Conservation (phyloP, 2,329 filamentous ascomycete species). For the Aspergillus sp. region DNA sequence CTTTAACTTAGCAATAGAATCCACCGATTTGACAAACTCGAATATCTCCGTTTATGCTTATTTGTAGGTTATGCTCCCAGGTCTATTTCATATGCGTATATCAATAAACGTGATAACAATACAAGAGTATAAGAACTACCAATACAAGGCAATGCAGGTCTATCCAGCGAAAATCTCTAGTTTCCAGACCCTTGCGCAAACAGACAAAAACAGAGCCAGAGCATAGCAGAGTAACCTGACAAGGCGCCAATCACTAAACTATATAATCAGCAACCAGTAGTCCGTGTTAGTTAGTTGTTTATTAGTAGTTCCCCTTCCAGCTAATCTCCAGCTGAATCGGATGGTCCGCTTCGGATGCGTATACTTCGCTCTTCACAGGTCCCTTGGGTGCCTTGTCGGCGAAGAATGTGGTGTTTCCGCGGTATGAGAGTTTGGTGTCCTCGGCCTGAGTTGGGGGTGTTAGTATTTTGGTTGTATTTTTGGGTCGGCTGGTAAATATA, state of each 20-base stretch:
- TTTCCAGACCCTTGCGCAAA: too few species aligned
- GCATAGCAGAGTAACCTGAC: too few species aligned
- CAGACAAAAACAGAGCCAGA: too few species aligned
- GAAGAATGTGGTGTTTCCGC: constrained; percentile 37
- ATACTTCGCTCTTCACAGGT: constrained; percentile 34
- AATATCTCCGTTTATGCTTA: not conserved
- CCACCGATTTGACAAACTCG: not conserved
- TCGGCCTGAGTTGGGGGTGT: constrained; percentile 21
- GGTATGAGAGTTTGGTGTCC: constrained; percentile 33
- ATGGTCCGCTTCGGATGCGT: constrained; percentile 31
- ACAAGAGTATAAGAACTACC: not conserved
- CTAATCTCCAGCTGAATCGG: constrained; percentile 33
- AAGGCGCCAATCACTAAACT: too few species aligned
- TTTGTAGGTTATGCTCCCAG: not conserved
- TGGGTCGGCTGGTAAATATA: not conserved
- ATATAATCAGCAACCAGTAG: too few species aligned
- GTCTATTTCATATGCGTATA: not conserved
- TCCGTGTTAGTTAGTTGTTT: too few species aligned
- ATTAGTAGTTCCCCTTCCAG: constrained; percentile 25
- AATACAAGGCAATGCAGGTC: too few species aligned
- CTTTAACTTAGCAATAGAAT: constrained; percentile 15
- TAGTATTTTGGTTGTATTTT: not conserved
- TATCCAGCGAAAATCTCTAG: too few species aligned
- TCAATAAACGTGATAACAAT: not conserved
- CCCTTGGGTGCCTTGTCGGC: constrained; percentile 40